Base-by-base conservation (phyloP, 345 rosid genomes). In the Eucalyptus marginata region DNA sequence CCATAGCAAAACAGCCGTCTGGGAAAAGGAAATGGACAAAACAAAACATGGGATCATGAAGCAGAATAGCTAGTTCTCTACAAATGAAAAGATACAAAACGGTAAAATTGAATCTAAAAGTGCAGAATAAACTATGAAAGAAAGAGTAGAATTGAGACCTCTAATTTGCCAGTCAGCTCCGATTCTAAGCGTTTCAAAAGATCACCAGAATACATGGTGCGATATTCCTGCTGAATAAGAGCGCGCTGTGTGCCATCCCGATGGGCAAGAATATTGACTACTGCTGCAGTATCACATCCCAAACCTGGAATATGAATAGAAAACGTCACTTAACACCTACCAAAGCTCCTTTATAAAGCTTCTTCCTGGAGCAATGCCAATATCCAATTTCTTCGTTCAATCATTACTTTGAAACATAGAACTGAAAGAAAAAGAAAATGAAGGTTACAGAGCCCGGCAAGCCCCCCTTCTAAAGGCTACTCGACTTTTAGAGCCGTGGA, bases 1-100 rank as follows among this genome's bases (percentile, higher is more conserved):
- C 98, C 98, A 96, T 5, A 94, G 93, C 88, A 94, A 90, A 87
- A 96, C 93, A 51, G 96, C 96, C 16, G 52, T 92, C 98, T 96
- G 92, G 87, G 79, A 86, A 79, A 89, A 29, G 81, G 71, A 13
- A 50, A 76, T 22, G 47, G 84, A 76, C 9, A 76, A 76, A 76
- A 62, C 31, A 76, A 76, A 76, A 40, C 13, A 76, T 16, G 12
- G 47, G 47, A 76, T 76, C 84, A 22, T 40, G 15, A 76, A 76
- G 47, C 47, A 76, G 7, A 76, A 76, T 36, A 20, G 84, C 29
- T 3, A 76, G 84, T 24, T 20, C 83, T 76, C 46, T 20, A 76
- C 83, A 10, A 36, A 36, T 2, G 25, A 18, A 36, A 18, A 71
- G 46, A 36, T 71, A 36, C 43, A 71, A 18, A 71, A 36, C 4